Conservation (phyloP, 345 rosid species). For the Odontarrhena argentea region DNA sequence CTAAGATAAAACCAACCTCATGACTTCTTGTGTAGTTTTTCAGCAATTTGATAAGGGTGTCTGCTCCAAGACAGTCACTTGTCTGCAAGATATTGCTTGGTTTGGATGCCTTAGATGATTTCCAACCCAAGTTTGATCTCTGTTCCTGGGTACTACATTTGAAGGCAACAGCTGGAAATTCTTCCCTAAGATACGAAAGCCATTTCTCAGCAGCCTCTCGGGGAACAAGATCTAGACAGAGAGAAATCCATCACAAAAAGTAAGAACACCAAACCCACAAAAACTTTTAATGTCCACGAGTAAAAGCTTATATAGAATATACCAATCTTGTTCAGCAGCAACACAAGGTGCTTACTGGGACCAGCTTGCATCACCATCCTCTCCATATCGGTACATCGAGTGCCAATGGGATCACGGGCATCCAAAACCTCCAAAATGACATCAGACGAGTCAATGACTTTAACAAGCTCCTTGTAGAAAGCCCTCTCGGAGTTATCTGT, state of each 20-base stretch:
- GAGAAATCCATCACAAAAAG: slow-evolving; percentile 8
- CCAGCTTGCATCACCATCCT: slow-evolving; percentile 86
- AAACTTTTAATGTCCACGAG: not conserved
- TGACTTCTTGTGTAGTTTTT: slow-evolving; percentile 96
- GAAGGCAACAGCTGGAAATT: slow-evolving; percentile 94
- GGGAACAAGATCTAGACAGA: slow-evolving; percentile 86
- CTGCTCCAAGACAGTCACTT: slow-evolving; percentile 98
- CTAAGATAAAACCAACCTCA: slow-evolving; percentile 50
- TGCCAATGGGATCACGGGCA: slow-evolving; percentile 93
- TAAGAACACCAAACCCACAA: not conserved
- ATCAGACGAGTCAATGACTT: slow-evolving; percentile 88
- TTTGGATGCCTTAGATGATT: slow-evolving; percentile 66
- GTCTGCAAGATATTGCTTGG: slow-evolving; percentile 75
- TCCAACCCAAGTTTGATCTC: slow-evolving; percentile 93
- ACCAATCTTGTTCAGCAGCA: slow-evolving; percentile 94
- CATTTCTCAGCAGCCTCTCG: slow-evolving; percentile 95
- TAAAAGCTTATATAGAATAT: slow-evolving; percentile 19
- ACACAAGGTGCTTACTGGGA: slow-evolving; percentile 76
- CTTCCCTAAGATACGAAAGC: slow-evolving; percentile 93
- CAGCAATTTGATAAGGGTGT: slow-evolving; percentile 82
- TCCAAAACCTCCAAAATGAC: slow-evolving; percentile 96
- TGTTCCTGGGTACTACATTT: slow-evolving; percentile 97
- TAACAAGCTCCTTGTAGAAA: slow-evolving; percentile 93
- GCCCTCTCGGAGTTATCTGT: slow-evolving; percentile 88
- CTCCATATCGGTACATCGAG: slow-evolving; percentile 94